These are phyloP conservation scores for Tetrahymena elliotti DNA, from an alignment of 73 alveolate species.

Conservation along the genomic window DNA sequence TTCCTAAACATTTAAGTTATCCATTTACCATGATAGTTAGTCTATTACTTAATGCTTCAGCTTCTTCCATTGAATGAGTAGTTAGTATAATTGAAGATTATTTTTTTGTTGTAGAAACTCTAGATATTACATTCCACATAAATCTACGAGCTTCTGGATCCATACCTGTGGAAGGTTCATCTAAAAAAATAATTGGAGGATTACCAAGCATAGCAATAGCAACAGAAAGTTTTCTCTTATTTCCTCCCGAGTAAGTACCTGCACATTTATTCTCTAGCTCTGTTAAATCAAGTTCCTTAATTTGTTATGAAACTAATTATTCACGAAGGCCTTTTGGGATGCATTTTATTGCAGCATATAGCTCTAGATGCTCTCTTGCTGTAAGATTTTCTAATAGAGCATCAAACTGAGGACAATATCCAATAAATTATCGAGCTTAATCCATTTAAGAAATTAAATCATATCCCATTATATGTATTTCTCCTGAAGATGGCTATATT, in stretches of 20 bases:
- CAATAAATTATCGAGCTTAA: conserved; percentile 61
- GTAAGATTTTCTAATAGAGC: conserved; percentile 70
- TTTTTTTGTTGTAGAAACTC: conserved; percentile 14
- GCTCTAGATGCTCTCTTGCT: conserved; percentile 65
- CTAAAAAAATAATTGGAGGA: conserved; percentile 53
- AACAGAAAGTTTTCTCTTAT: conserved; percentile 51
- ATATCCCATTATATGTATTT: conserved; percentile 44
- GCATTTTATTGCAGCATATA: conserved; percentile 67
- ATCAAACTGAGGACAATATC: conserved; percentile 88
- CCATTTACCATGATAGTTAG: conserved; percentile 84
- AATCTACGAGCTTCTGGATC: conserved; percentile 60
- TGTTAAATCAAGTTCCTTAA: conserved; percentile 47
- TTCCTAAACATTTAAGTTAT: conserved; percentile 61
- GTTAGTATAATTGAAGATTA: conserved; percentile 63
- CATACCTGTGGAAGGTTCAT: conserved; percentile 74
- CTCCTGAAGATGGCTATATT: conserved; percentile 61
- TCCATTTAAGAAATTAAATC: conserved; percentile 47
- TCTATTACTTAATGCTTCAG: conserved; percentile 77
- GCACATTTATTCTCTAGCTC: conserved; percentile 26
- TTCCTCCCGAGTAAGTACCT: conserved; percentile 50
- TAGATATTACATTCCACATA: conserved; percentile 57
- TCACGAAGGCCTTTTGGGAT: conserved; percentile 32
- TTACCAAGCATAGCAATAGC: conserved; percentile 50
- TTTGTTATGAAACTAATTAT: conserved; percentile 39
- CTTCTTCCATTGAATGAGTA: conserved; percentile 90